phyloP scores from a whole-genome alignment of 1,284 basidiomycete species.

The Meira miltonrushii region DNA sequence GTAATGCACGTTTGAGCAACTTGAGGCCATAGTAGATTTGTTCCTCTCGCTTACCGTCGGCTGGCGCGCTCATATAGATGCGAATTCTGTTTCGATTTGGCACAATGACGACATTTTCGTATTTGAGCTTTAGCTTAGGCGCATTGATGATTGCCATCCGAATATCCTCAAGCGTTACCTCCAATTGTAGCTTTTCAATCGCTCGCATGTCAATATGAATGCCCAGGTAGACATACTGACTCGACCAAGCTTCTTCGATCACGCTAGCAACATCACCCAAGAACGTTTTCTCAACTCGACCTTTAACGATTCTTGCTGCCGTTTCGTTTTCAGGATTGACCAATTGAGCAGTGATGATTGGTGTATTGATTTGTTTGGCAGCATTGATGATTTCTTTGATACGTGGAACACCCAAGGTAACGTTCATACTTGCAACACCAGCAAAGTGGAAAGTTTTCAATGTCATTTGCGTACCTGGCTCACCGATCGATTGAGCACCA shows the following conservation, averaged over 20 bases:
- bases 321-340: constrained; percentile 67
- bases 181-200: constrained; percentile 85
- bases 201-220: constrained; percentile 87
- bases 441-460: constrained; percentile 99
- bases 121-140: constrained; percentile 88
- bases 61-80: constrained; percentile 60
- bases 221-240: constrained; percentile 84
- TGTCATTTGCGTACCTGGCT: constrained; percentile 99
- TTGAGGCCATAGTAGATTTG: constrained; percentile 48
- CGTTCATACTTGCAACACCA: constrained; percentile 99
- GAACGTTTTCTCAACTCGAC: constrained; percentile 87
- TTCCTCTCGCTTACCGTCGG: constrained; percentile 62
- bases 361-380: constrained; percentile 91
- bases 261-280: constrained; percentile 86
- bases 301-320: constrained; percentile 95
- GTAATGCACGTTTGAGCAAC: constrained; percentile 46
- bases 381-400: constrained; percentile 99
- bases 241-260: constrained; percentile 92
- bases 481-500: constrained; percentile 97
- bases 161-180: constrained; percentile 86
- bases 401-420: constrained; percentile 96
- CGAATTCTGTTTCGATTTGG: constrained; percentile 69
- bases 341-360: constrained; percentile 94
- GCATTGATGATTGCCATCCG: constrained; percentile 82
- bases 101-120: constrained; percentile 57